Evolutionary conservation across 192 early-diverging fungal species (phyloP), one percentile per base, ranked within the genome.

Genomic region (Coemansia sp.): DNA sequence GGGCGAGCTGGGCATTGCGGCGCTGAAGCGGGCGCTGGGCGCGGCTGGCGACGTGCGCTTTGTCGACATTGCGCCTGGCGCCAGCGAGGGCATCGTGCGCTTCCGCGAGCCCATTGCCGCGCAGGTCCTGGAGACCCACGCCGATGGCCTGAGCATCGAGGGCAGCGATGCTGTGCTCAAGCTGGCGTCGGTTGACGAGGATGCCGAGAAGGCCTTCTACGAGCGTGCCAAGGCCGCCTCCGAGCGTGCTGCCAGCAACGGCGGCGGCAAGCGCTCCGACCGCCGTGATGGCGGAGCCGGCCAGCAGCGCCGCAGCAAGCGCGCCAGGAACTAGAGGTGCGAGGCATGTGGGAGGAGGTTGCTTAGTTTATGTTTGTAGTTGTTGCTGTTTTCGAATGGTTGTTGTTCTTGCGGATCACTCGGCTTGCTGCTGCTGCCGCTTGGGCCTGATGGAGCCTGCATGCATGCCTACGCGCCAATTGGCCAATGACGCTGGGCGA

Each of bases 71-170:
- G 43, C 23, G 38, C 15, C 8, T 15, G 68, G 59, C 27, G 47
- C 42, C 9, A 39, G 27, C 21, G 59, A 63, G 32, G 74, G 67
- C 17, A 77, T 77, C 33, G 63, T 70, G 33, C 38, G 68, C 11
- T 70, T 77, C 68, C 39, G 32, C 30, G 55, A 70, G 45, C 51
- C 68, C 5, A 30, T 70, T 9, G 63, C 68, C 0, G 50, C 41
- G 5, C 30, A 52, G 42, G 43, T 62, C 22, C 35, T 65, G 6
- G 74, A 77, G 40, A 37, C 36, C 23, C 42, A 54, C 39, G 19
- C 68, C 8, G 64, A 70, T n/a, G 59, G 62, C 30, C 29, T 70
- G 10, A 23, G 45, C 18, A 15, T 77, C 10, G 64, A 43, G 58
- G 73, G 63, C 15, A 8, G 18, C 37, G 42, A 15, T 21, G 26